phyloP scores from a whole-genome alignment of 2,329 filamentous ascomycete genomes.

The Fusarium hainanense region DNA sequence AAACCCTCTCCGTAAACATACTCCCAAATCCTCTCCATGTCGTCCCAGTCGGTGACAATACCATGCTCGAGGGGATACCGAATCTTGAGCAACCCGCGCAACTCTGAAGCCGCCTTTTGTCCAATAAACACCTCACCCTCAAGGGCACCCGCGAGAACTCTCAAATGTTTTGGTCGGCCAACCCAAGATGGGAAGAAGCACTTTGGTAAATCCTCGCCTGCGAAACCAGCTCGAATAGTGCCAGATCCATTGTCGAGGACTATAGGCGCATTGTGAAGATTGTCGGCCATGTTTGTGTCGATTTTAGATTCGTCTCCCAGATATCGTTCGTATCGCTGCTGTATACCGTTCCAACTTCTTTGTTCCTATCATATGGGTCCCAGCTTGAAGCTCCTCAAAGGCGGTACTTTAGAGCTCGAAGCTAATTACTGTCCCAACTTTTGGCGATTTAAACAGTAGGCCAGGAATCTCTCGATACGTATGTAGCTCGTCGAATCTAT shows the following conservation, averaged over 20 bases:
- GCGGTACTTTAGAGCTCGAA: slow-evolving; percentile 34
- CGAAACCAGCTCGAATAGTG: slow-evolving; percentile 96
- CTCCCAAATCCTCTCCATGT: slow-evolving; percentile 99
- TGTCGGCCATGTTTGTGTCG: slow-evolving; percentile 62
- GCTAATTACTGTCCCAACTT: slow-evolving; percentile 18
- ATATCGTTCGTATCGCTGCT: slow-evolving; percentile 21
- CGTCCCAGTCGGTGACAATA: slow-evolving; percentile 99
- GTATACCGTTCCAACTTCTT: slow-evolving; percentile 36
- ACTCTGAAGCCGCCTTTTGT: slow-evolving; percentile 84
- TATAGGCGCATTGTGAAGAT: slow-evolving; percentile 95
- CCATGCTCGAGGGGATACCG: slow-evolving; percentile 95
- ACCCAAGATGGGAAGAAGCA: slow-evolving; percentile 98
- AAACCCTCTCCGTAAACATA: slow-evolving; percentile 96
- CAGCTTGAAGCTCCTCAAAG: slow-evolving; percentile 37
- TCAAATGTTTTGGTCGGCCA: slow-evolving; percentile 92
- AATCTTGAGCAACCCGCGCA: slow-evolving; percentile 94
- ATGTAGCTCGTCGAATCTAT: slow-evolving; percentile 40
- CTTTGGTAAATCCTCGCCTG: slow-evolving; percentile 94
- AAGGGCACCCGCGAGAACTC: slow-evolving; percentile 93
- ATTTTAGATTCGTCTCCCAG: slow-evolving; percentile 7
- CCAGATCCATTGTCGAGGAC: slow-evolving; percentile 99
- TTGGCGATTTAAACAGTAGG: slow-evolving; percentile 18
- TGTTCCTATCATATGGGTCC: slow-evolving; percentile 29
- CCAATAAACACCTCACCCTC: slow-evolving; percentile 99
- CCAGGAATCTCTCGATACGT: slow-evolving; percentile 4